A percentile compares a stretch with the other conserved stretches of the same genome.
Evolutionary conservation across 176 grass and related monocot species (phyloP).

Genomic region (Hsuehochloa calcarea): DNA sequence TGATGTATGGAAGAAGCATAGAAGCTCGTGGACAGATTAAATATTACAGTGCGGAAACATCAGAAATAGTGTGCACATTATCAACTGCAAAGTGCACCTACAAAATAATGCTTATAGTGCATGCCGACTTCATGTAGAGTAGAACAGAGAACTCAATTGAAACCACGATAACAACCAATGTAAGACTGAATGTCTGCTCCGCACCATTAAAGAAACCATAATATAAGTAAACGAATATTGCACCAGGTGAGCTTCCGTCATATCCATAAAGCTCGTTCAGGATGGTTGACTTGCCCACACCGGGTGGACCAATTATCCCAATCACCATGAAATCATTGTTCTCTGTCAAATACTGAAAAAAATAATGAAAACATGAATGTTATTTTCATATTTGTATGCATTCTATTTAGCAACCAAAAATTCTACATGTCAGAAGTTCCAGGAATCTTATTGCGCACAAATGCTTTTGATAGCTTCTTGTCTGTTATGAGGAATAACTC

Average conservation of each 20-base stretch:
- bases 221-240: not conserved
- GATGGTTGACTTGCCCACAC: constrained; percentile 87
- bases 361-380: not conserved
- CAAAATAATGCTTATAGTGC: not conserved
- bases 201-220: not conserved
- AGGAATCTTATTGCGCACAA: not conserved
- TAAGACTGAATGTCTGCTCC: not conserved
- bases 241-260: constrained; percentile 75
- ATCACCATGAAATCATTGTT: constrained; percentile 96
- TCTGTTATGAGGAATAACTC: not conserved
- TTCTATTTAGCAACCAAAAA: not conserved
- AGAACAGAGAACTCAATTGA: not conserved
- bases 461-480: not conserved
- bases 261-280: constrained; percentile 90
- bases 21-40: not conserved
- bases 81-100: not conserved
- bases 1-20: not conserved
- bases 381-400: not conserved
- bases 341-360: constrained; percentile 79
- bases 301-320: constrained; percentile 78
- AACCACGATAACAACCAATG: not conserved
- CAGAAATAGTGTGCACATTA: not conserved
- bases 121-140: not conserved
- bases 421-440: not conserved
- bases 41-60: no score